Base-by-base conservation (phyloP, 192 early-diverging fungal genomes). In the Gonapodya prolifera region DNA sequence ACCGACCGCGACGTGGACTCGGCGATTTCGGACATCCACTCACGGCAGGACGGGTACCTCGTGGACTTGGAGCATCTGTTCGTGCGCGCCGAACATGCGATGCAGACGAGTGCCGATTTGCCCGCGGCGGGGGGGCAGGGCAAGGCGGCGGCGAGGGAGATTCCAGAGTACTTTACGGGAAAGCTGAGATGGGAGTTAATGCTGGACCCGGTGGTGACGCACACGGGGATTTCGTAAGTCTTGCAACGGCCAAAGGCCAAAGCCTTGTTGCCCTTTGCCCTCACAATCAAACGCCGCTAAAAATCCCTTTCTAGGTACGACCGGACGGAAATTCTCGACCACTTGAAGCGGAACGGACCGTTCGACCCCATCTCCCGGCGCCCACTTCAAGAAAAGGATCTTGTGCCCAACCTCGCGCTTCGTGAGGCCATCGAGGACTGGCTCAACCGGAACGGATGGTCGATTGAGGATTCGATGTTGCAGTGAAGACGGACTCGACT, bases 101-200 rank as follows among this genome's bases (percentile, higher is more conserved):
- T 61, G 45, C 45, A 61, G 45, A 61, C 45, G 23, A 61, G 45
- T 61, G 45, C 45, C 45, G 45, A 61, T 61, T 61, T 61, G 45
- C 45, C 45, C 45, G 45, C 45, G 8, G 45, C 23, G 8, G 45
- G 45, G 8, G 45, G 8, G 45, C 45, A 61, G 23, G 45, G 45
- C 8, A 61, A 61, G 23, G 23, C 45, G 8, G 45, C 8, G 8
- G 45, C 45, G 8, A 8, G 45, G 71, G 71, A 18, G 31, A 73
- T 73, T 30, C 90, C 91, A 8, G 90, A 92, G 35, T 83, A 85
- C 75, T 86, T 91, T 75, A 61, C 85, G 69, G 91, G 75, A 30
- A 89, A 93, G 79, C 93, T 95, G 32, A 88, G 87, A 1, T 95
- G 94, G 77, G 91, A 94, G 75, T 81, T 94, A 34, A 94, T 95